Conservation (phyloP, 495 filamentous ascomycete genomes). For the Thermochaetoides thermophila region DNA sequence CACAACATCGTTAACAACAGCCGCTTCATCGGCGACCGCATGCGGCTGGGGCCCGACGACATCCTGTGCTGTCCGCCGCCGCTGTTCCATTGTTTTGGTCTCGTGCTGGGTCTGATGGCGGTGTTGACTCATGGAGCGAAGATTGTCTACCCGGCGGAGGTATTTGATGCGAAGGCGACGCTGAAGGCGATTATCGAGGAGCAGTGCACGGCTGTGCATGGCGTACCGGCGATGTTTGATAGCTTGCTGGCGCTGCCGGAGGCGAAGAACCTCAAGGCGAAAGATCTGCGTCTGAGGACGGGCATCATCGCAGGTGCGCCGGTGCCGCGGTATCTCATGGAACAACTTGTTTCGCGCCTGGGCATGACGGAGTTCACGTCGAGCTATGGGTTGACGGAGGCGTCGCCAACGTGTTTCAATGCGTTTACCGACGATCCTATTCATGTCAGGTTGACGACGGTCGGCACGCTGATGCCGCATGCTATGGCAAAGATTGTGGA, state of each 20-base stretch:
- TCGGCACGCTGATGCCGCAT: constrained; percentile 54
- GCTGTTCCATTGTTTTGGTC: constrained; percentile 61
- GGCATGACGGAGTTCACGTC: constrained; percentile 56
- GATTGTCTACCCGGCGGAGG: constrained; percentile 49
- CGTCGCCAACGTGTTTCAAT: constrained; percentile 57
- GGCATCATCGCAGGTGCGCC: constrained; percentile 57
- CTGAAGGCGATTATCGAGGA: constrained; percentile 46
- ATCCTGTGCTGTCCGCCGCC: constrained; percentile 56
- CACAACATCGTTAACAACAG: constrained; percentile 58
- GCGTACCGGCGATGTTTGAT: constrained; percentile 63
- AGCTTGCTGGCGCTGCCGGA: constrained; percentile 41
- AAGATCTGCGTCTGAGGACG: constrained; percentile 41
- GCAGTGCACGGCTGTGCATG: constrained; percentile 53
- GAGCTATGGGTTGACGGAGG: constrained; percentile 60
- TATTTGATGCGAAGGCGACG: constrained; percentile 45
- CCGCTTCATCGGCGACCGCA: constrained; percentile 54
- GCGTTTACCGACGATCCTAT: constrained; percentile 51
- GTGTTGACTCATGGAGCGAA: constrained; percentile 51
- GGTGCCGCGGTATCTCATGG: constrained; percentile 49
- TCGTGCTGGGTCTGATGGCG: constrained; percentile 54
- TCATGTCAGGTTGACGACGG: constrained; percentile 42
- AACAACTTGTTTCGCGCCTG: constrained; percentile 40
- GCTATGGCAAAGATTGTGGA: constrained; percentile 54
- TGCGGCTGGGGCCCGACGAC: constrained; percentile 47
- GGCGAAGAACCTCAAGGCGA: constrained; percentile 27